Percentiles rank a stretch among this genome's conserved stretches.
phyloP scores from a whole-genome alignment of 257 asterid species.

The Paraleonurus japonicus region DNA sequence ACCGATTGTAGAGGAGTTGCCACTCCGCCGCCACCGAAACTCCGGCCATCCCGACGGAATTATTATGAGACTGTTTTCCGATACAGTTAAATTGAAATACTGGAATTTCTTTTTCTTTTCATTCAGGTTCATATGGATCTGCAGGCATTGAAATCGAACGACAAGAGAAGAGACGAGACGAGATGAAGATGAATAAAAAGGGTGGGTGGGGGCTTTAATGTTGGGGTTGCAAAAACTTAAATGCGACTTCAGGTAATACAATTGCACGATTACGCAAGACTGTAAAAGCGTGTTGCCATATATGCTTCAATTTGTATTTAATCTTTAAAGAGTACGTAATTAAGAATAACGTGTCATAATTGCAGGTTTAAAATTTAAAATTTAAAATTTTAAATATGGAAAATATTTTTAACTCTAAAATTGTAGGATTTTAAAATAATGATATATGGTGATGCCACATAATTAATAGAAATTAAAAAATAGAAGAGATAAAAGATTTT shows the following conservation, averaged over 20 bases:
- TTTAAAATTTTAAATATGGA: no score
- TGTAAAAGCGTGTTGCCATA: no score
- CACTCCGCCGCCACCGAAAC: constrained; percentile 98
- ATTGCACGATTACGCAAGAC: background rate
- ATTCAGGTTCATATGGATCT: constrained; percentile 18
- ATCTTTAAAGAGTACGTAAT: no score
- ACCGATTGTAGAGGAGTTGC: constrained; percentile 89
- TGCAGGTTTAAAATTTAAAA: no score
- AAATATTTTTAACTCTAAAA: no score
- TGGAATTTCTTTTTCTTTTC: background rate
- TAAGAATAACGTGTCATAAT: no score
- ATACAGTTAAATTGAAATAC: background rate
- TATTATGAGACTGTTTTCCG: background rate
- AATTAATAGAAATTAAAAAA: no score
- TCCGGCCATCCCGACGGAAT: constrained; percentile 57
- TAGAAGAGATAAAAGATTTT: no score
- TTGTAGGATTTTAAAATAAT: no score
- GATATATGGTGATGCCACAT: no score
- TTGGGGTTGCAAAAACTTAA: background rate
- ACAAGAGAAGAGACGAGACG: background rate
- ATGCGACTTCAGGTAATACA: background rate
- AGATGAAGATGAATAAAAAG: background rate
- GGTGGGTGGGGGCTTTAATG: background rate
- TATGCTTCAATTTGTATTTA: no score
- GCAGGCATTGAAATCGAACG: constrained; percentile 5